Percentiles rank a stretch among this genome's conserved stretches.
These are phyloP conservation scores for Pisolithus microcarpus DNA, from an alignment of 768 basidiomycete genomes.

Conservation along the genomic window DNA sequence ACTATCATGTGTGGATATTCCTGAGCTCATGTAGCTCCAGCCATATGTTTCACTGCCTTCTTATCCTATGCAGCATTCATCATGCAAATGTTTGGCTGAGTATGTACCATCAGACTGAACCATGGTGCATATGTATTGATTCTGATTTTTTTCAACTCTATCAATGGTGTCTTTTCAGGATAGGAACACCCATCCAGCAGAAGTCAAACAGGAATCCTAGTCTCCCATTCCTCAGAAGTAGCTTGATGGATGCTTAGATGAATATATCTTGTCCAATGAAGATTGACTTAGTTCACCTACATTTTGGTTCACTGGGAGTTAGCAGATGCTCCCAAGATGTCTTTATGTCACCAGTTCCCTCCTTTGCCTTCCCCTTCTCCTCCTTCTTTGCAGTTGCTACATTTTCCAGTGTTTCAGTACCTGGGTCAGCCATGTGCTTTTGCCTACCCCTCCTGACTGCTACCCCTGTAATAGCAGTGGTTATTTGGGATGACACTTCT, in stretches of 20 bases:
- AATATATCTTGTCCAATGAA: neutral
- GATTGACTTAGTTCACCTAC: neutral
- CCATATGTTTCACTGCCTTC: neutral
- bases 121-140: neutral
- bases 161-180: neutral
- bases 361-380: neutral
- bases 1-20: neutral
- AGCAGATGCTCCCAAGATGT: neutral
- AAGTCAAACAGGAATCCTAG: neutral
- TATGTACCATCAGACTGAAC: neutral
- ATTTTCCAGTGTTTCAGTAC: neutral
- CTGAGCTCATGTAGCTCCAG: neutral
- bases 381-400: neutral
- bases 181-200: neutral
- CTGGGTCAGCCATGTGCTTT: too few species aligned
- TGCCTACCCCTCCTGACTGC: too few species aligned
- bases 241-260: neutral
- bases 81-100: neutral
- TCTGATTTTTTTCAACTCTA: neutral
- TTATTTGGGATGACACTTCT: too few species aligned
- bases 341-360: neutral
- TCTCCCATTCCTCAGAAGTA: neutral
- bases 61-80: neutral
- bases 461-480: too few species aligned
- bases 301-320: neutral